These are phyloP conservation scores for Lipomyces yamanashiensis DNA, from an alignment of 805 yeast species.

Conservation along the genomic window DNA sequence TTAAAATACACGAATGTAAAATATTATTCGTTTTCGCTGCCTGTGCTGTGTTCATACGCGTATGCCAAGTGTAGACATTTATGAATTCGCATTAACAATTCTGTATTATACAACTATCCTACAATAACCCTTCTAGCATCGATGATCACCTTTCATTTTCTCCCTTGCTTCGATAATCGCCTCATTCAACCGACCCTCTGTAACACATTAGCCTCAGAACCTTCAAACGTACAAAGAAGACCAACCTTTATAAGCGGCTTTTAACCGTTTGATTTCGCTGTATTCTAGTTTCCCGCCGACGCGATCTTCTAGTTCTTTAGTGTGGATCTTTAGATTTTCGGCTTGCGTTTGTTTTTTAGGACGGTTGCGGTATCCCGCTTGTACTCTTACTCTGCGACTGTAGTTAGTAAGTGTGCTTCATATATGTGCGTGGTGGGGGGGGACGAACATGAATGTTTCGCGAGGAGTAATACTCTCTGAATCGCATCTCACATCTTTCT, in stretches of 20 bases:
- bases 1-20: neutral
- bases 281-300: conserved; percentile 40
- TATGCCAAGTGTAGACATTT: neutral
- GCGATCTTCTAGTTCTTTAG: conserved; percentile 38
- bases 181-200: conserved; percentile 47
- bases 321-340: conserved; percentile 28
- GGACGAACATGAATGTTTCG: conserved; percentile 24
- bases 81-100: too few relatives aligned
- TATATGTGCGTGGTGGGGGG: neutral
- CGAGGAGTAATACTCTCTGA: neutral
- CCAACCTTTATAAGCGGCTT: conserved; percentile 39
- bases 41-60: too few relatives aligned
- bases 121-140: conserved; percentile 18
- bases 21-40: neutral
- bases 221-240: neutral
- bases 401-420: neutral
- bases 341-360: conserved; percentile 11
- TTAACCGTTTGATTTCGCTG: conserved; percentile 37
- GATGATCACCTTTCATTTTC: conserved; percentile 43
- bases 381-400: conserved; percentile 38
- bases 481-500: conserved; percentile 24
- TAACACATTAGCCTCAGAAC: neutral
- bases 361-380: conserved; percentile 36
- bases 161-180: conserved; percentile 46
- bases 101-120: neutral